Percentiles rank a stretch among this genome's conserved stretches.
Evolutionary conservation across 73 alveolate genomes (phyloP).

Genomic region (Tetrahymena elliotti): DNA sequence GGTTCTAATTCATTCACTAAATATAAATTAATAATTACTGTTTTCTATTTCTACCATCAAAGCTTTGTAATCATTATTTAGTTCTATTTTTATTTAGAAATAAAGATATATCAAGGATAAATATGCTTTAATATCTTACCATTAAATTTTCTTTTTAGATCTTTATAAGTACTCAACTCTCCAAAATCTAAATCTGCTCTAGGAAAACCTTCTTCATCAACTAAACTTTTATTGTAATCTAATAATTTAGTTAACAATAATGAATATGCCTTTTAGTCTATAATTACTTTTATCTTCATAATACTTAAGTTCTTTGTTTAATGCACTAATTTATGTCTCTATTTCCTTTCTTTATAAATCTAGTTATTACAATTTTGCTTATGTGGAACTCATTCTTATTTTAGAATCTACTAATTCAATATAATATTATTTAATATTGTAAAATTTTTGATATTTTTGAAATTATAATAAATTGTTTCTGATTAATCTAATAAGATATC

Average conservation of each 20-base stretch:
- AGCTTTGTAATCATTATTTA: constrained; percentile 81
- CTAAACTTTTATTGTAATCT: constrained; percentile 82
- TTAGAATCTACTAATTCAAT: not conserved
- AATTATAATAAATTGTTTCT: not conserved
- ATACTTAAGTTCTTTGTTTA: not conserved
- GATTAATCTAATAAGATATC: not conserved
- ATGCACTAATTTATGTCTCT: not conserved
- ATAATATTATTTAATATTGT: not conserved
- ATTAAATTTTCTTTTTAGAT: constrained; percentile 59
- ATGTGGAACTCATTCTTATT: not conserved
- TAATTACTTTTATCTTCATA: not conserved
- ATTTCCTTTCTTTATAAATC: not conserved
- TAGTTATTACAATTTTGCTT: not conserved
- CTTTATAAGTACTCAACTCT: constrained; percentile 55
- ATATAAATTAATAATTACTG: constrained; percentile 48
- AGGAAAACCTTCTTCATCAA: constrained; percentile 95
- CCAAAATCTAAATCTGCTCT: constrained; percentile 76
- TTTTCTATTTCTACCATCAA: constrained; percentile 79
- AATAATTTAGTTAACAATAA: not conserved
- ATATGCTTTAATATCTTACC: constrained; percentile 15
- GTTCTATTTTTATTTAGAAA: not conserved
- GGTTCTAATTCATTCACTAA: constrained; percentile 1
- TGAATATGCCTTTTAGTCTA: too few relatives aligned
- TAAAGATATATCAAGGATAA: not conserved
- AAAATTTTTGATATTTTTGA: not conserved